Evolutionary conservation across 108 stramenopile genomes (phyloP).

Genomic region (Nitzschia palea): DNA sequence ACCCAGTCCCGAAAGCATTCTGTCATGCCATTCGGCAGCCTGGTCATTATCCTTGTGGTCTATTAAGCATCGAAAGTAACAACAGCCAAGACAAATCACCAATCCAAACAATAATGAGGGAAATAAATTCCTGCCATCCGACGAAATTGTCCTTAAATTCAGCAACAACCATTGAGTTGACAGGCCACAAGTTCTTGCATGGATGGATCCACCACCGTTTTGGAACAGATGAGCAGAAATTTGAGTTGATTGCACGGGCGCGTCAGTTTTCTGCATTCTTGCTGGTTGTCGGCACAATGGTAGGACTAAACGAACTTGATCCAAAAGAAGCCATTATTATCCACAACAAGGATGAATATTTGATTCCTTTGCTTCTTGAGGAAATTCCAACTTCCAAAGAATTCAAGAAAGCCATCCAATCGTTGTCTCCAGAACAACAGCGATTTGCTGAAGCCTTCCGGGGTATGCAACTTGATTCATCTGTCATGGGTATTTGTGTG

Average conservation of each 20-base stretch:
- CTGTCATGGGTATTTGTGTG: slow-evolving; percentile 74
- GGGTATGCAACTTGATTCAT: slow-evolving; percentile 77
- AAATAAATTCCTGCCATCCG: background rate
- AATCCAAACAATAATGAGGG: slow-evolving; percentile 45
- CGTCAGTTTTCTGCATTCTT: slow-evolving; percentile 81
- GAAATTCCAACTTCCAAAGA: slow-evolving; percentile 85
- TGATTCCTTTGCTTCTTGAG: slow-evolving; percentile 76
- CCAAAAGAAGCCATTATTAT: slow-evolving; percentile 85
- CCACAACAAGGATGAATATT: slow-evolving; percentile 85
- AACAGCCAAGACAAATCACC: slow-evolving; percentile 11
- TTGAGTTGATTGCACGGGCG: slow-evolving; percentile 53
- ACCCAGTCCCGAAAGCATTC: slow-evolving; percentile 57
- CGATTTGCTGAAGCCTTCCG: slow-evolving; percentile 79
- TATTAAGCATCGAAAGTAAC: slow-evolving; percentile 34
- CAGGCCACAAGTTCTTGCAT: slow-evolving; percentile 65
- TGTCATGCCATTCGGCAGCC: slow-evolving; percentile 64
- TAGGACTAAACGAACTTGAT: slow-evolving; percentile 48
- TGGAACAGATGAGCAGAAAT: background rate
- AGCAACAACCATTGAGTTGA: slow-evolving; percentile 50
- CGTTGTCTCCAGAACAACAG: slow-evolving; percentile 86
- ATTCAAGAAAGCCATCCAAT: slow-evolving; percentile 85
- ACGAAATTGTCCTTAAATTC: slow-evolving; percentile 44
- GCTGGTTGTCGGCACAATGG: slow-evolving; percentile 74
- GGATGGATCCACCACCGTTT: slow-evolving; percentile 62
- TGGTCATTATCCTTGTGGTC: slow-evolving; percentile 62